Evolutionary conservation across 2,329 filamentous ascomycete species (phyloP).

Genomic region (Trichoderma guizhouense): DNA sequence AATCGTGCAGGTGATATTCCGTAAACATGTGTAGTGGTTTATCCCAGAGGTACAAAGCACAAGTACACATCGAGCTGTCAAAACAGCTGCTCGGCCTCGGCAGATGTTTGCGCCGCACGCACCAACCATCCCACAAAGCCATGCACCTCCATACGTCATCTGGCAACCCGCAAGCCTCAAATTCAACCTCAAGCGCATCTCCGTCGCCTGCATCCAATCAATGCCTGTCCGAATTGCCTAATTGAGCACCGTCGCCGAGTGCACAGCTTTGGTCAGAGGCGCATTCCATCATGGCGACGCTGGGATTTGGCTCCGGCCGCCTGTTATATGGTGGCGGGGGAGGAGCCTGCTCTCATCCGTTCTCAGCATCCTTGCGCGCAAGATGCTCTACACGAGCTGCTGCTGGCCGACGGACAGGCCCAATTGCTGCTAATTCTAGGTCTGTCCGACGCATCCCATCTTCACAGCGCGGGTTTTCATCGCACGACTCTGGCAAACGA

Average conservation of each 20-base stretch:
- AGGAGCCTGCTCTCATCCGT: constrained; percentile 21
- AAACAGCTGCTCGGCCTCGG: background rate
- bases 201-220: constrained; percentile 1
- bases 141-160: constrained; percentile 10
- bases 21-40: background rate
- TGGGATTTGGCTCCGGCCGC: constrained; percentile 35
- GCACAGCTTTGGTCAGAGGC: constrained; percentile 1
- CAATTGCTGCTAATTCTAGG: constrained; percentile 19
- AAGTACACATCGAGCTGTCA: background rate
- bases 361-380: constrained; percentile 29
- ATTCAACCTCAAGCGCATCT: background rate
- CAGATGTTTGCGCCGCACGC: constrained; percentile 14
- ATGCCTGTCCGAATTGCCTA: constrained; percentile 1
- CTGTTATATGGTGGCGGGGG: constrained; percentile 27
- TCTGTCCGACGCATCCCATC: constrained; percentile 23
- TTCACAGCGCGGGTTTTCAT: constrained; percentile 32
- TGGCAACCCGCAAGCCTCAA: background rate
- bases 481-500: constrained; percentile 38
- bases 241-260: constrained; percentile 15
- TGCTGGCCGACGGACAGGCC: constrained; percentile 15
- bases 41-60: background rate
- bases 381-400: constrained; percentile 30
- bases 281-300: constrained; percentile 27
- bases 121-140: background rate
- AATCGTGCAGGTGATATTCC: background rate